Evolutionary conservation across 768 basidiomycete species (phyloP).

Genomic region (Hemileccinum rubropunctum): DNA sequence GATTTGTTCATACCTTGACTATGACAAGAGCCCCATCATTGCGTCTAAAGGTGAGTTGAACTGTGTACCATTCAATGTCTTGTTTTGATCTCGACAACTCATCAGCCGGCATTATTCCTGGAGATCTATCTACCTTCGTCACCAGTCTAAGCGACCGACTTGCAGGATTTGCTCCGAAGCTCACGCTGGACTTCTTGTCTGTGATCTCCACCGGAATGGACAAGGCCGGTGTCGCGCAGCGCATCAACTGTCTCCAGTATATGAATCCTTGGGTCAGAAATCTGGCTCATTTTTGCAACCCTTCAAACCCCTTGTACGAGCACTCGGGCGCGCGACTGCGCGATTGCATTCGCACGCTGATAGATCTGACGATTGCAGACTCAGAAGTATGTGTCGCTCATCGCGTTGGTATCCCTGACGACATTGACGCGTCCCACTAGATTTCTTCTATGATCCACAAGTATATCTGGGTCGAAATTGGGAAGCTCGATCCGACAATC

Average conservation of each 20-base stretch:
- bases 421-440: slow-evolving; percentile 34
- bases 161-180: slow-evolving; percentile 69
- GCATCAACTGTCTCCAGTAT: slow-evolving; percentile 75
- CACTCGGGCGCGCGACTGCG: slow-evolving; percentile 72
- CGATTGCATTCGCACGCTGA: slow-evolving; percentile 76
- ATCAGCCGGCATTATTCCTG: slow-evolving; percentile 68
- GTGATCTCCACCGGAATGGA: slow-evolving; percentile 73
- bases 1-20: slow-evolving; percentile 74
- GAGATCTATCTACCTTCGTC: slow-evolving; percentile 61
- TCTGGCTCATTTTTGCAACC: slow-evolving; percentile 65
- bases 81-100: slow-evolving; percentile 3
- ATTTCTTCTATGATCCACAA: slow-evolving; percentile 65
- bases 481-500: slow-evolving; percentile 61
- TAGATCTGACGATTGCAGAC: slow-evolving; percentile 71
- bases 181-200: slow-evolving; percentile 87
- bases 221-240: slow-evolving; percentile 45
- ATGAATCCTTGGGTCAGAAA: slow-evolving; percentile 90
- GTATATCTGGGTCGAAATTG: slow-evolving; percentile 75
- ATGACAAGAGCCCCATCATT: slow-evolving; percentile 68
- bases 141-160: slow-evolving; percentile 67
- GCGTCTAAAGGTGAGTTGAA: slow-evolving; percentile 59
- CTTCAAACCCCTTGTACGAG: slow-evolving; percentile 65
- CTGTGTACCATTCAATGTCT: neutral
- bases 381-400: slow-evolving; percentile 54
- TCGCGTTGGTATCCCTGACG: neutral